Evolutionary conservation across 495 filamentous ascomycete genomes (phyloP), one percentile per base, ranked within the genome.

Genomic region (Annulohypoxylon maeteangense): DNA sequence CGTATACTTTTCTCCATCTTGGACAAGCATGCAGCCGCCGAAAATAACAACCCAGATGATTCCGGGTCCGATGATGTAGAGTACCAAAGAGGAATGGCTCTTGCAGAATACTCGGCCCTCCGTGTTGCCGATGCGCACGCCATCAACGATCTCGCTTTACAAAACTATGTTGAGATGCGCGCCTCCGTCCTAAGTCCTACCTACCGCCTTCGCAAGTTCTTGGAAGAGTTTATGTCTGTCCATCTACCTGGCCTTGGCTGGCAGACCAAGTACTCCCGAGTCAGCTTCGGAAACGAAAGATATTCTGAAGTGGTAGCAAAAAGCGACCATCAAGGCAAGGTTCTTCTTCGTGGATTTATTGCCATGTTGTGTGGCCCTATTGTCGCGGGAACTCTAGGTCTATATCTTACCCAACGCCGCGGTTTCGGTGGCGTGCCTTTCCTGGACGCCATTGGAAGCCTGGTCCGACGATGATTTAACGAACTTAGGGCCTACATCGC

Each of bases 91-190:
- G 83, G 79, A 7, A 75, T 79, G 10, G 95, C 94, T 0, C 84
- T 99, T 47, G 80, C 85, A 14, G 89, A 87, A 48, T 99, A 98
- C 80, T 90, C 90, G 0, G 79, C 83, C 0, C 84, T 91, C 42
- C 89, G 95, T 12, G 85, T 87, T 0, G 83, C 86, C 0, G 96
- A 99, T 74, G 91, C 93, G 0, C 87, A 93, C 64, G 89, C 93
- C 1, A 98, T 99, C 81, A 97, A 97, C 68, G 93, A 97, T 69
- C 86, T 99, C 2, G 95, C 96, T 0, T 86, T 95, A 40, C 85
- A 90, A 31, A 99, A 99, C 74, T 98, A 97, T 78, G 81, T 91
- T 60, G 95, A 99, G 82, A 98, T 99, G 95, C 87, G 93, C 3
- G 84, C 89, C 2, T 89, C 90, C 14, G 95, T 98, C 23, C 88